These are phyloP conservation scores for Verticillium tricorpus DNA, from an alignment of 2,329 filamentous ascomycete species.

Conservation along the genomic window DNA sequence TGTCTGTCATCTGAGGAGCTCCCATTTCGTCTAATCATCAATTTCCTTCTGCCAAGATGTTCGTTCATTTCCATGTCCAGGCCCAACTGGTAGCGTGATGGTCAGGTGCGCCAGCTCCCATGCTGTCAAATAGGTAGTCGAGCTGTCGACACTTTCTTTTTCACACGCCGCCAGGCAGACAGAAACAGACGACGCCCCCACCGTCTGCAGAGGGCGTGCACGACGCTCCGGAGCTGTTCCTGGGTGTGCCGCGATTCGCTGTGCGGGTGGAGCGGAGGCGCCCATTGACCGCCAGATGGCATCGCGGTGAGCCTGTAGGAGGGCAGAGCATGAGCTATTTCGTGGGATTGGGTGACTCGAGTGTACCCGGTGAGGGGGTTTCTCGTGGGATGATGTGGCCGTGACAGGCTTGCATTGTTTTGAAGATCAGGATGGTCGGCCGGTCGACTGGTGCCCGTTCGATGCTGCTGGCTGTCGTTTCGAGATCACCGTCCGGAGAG, in stretches of 20 bases:
- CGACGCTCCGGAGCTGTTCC: background rate
- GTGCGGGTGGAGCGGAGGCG: conserved; percentile 11
- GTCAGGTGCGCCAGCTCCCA: no score
- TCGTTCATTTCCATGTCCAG: background rate
- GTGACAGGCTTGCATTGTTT: conserved; percentile 7
- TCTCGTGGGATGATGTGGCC: background rate
- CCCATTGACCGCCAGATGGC: conserved; percentile 9
- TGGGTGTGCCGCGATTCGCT: conserved; percentile 21
- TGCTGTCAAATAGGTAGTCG: background rate
- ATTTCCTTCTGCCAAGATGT: background rate
- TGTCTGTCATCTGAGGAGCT: background rate
- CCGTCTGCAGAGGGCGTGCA: background rate
- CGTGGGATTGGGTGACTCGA: conserved; percentile 20
- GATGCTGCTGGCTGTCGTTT: background rate
- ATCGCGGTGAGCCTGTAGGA: conserved; percentile 20
- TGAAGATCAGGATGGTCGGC: conserved; percentile 7
- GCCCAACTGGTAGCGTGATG: no score
- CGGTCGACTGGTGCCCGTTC: background rate
- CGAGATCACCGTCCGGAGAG: background rate
- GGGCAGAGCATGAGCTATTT: conserved; percentile 21
- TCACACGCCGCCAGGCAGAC: background rate
- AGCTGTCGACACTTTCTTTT: background rate
- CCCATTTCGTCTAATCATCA: background rate
- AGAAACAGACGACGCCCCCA: background rate
- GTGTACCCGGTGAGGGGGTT: conserved; percentile 6